Evolutionary conservation across 495 filamentous ascomycete species (phyloP), one percentile per base, ranked within the genome.

Genomic region (Parathielavia hyrcaniae): DNA sequence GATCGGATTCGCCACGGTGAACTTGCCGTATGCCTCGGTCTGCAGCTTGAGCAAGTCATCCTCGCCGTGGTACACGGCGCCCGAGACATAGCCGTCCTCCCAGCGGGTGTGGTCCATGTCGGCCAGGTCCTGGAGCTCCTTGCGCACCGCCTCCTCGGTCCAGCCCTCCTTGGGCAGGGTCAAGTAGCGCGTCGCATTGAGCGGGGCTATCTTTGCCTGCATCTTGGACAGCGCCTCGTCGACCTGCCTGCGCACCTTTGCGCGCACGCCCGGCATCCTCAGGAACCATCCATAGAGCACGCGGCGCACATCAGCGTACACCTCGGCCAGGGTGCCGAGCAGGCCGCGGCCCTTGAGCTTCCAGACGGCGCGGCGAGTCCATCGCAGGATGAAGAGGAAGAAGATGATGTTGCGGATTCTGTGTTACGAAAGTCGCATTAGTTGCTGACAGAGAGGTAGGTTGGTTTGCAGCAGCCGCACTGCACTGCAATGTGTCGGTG

Each of bases 1-100:
- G 62, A 99, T 88, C n/a, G 93, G 93, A 71, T 99, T 99, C n/a
- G 88, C 78, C 16, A 97, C 93, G 47, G 89, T 90, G 68, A 99
- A 99, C 68, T 85, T 86, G 38, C 86, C 85, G 72, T 91, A 97
- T 10, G 93, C 92, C 69, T 96, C 90, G 14, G 86, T 84, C 74
- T 99, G 93, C 17, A 99, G 75, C 68, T 86, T 83, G 60, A 90
- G 72, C 57, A 99, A 72, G 16, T 89, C 85, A 51, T 91, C 78
- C 55, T 95, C 93, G 50, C 95, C 93, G 67, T 96, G 91, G 69
- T 99, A 99, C 30, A 99, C 93, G 20, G 93, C 92, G 50, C 93
- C 93, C 55, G 89, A 95, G 41, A 99, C 93, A 49, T 81, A 83
- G 20, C 93, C 93, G 73, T 97, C 90, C 73, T 99, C 93, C 93